phyloP scores from a whole-genome alignment of 768 basidiomycete genomes.

The Termitomyces sp. region DNA sequence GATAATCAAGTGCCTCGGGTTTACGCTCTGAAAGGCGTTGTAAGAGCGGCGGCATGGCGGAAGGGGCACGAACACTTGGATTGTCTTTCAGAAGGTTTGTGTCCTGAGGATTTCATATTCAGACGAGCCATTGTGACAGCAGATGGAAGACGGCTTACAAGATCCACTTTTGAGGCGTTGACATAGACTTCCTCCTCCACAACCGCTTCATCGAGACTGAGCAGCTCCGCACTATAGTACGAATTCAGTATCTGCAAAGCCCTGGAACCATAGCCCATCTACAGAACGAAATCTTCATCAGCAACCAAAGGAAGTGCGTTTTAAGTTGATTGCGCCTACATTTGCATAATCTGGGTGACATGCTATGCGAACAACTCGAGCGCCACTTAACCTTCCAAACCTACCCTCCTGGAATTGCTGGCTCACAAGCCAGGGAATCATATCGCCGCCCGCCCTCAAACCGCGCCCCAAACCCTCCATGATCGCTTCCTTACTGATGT shows the following conservation, averaged over 20 bases:
- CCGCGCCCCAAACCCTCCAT: constrained; percentile 84
- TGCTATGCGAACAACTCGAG: constrained; percentile 87
- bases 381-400: constrained; percentile 90
- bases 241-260: constrained; percentile 83
- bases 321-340: constrained; percentile 38
- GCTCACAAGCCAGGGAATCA: constrained; percentile 96
- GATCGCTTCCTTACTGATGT: constrained; percentile 80
- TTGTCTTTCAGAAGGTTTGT: constrained; percentile 69
- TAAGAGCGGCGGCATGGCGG: constrained; percentile 88
- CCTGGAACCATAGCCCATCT: constrained; percentile 97
- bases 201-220: constrained; percentile 73
- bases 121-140: neutral
- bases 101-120: constrained; percentile 17
- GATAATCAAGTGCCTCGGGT: constrained; percentile 87
- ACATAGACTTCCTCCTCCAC: constrained; percentile 54
- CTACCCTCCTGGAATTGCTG: constrained; percentile 95
- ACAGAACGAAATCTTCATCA: neutral
- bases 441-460: constrained; percentile 84
- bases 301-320: constrained; percentile 1
- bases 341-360: constrained; percentile 94
- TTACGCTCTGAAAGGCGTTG: constrained; percentile 86
- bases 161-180: constrained; percentile 44
- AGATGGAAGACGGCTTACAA: constrained; percentile 22
- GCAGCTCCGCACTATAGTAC: constrained; percentile 91
- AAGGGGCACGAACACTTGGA: constrained; percentile 63